Evolutionary conservation across 2,329 filamentous ascomycete genomes (phyloP), one percentile per base, ranked within the genome.

Genomic region (Talaromyces piceae): DNA sequence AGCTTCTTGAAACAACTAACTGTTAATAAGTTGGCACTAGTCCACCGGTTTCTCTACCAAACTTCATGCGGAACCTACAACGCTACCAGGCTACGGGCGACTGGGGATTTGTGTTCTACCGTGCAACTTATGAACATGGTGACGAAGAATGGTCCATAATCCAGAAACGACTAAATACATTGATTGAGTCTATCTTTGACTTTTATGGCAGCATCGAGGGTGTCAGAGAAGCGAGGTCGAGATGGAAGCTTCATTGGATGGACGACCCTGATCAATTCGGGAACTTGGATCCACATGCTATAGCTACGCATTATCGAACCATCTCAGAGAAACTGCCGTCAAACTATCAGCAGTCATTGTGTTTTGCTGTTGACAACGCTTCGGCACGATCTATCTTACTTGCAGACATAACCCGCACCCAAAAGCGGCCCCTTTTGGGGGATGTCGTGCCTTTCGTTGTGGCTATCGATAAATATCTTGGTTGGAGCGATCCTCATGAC

Each of bases 241-340:
- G 49, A 33, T 51, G 43, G 49, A 51, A 47, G 41, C 6, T 51
- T 13, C 43, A 41, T 27, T 51, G 49, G 49, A 27, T 51, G 9
- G 49, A 51, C 26, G 49, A 51, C 18, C 13, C 18, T 1, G 9
- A 25, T 1, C 26, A 6, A 4, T 51, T 51, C 12, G 26, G 27
- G 4, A 9, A 27, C 13, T 41, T 41, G 33, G 7, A 26, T 13
- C 16, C 33, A 1, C 22, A 46, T 11, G 11, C 6, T 18, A 7
- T 51, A 18, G 49, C 43, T n/a, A 31, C 22, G 5, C 41, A 51
- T 25, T 51, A 51, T 13, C 43, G 49, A 39, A 33, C 8, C 1
- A 9, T 41, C 1, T 16, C 46, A n/a, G 49, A 46, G 5, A 46
- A 27, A 8, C 27, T 51, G 11, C 49, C 41, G 12, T 9, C 11